Base-by-base conservation (phyloP, 306 rosid genomes). In the Astragalus membranaceus region DNA sequence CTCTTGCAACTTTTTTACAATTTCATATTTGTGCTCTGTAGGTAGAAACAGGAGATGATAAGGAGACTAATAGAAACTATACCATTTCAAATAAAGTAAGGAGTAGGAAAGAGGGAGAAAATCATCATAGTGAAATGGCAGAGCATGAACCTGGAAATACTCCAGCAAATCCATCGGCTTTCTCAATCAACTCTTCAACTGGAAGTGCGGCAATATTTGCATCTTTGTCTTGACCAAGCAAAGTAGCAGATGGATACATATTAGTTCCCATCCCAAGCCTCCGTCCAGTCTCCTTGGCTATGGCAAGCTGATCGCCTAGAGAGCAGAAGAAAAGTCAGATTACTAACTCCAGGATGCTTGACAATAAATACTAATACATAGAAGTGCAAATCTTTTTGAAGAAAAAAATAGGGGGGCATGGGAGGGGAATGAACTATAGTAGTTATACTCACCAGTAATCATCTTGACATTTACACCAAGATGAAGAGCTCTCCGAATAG, bases 181-280 rank as follows among this genome's bases (percentile, higher is more conserved):
- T 91, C 87, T 94, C 99, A 36, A 94, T 94, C 62, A 94, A 73
- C 89, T 91, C 99, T 66, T 94, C 99, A 5, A 94, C 83, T 6
- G 99, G 99, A 70, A 94, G 86, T 14, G 95, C 88, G 15, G 96
- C 95, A 14, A 91, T 85, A 83, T 59, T 94, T 69, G 72, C 91
- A 48, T 94, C 99, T 79, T 87, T 90, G 95, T 88, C 67, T 70
- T 94, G 95, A 30, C 99, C 99, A 36, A 94, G 96, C 81, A 94
- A 88, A 51, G 99, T 76, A 79, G 97, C 80, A 75, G 97, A 90
- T 7, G 99, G 99, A 33, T 94, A 94, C 99, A 94, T 94, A 80
- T 94, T 94, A 64, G 99, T 87, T 78, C 99, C 99, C 99, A 94
- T 94, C 47, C 99, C 99, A 39, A 94, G 99, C 72, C 99, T 88